Base-by-base conservation (phyloP, 495 filamentous ascomycete species). In the Pyrenula massariospora region DNA sequence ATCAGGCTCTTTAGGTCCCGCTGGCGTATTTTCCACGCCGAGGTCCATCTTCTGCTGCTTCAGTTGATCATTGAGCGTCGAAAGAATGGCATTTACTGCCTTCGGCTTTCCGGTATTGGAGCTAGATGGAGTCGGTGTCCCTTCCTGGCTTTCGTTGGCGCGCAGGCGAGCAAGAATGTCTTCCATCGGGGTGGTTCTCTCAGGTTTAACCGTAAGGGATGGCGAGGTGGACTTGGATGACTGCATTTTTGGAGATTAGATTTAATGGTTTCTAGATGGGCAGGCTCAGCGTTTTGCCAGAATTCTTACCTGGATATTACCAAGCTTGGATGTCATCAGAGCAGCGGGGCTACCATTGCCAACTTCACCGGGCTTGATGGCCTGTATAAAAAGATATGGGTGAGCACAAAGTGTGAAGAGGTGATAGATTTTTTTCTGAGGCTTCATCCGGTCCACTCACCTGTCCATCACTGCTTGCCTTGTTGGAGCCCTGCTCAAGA, bases 71-170 rank as follows among this genome's bases (percentile, higher is more conserved):
- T 86, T 77, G 61, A 90, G 85, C 67, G 89, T 80, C 23, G 80
- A 77, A 51, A 91, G 77, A 62, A 81, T 83, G 8, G 84, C 77
- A 58, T 87, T 73, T 23, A 87, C 71, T 52, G 81, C 73, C 56
- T 88, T 82, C 70, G 53, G 10, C 57, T 58, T 54, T 24, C 48
- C 54, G 12, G 31, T 54, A n/a, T 55, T 56, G 19, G 22, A 8
- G 20, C 19, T 20, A 19, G 50, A 52, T 52, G 19, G 50, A 52
- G 50, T 42, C 5, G 31, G 31, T 15, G 31, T 24, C 8, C 8
- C 50, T 19, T 52, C 50, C 5, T 52, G 50, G n/a, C 20, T 52
- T 20, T 24, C 50, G n/a, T 24, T 52, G 50, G 22, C 50, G 10
- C 22, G 50, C 50, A 52, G n/a, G 8, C 50, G 50, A 52, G n/a